Evolutionary conservation across 768 basidiomycete genomes (phyloP).

Genomic region (Jaapia argillacea): DNA sequence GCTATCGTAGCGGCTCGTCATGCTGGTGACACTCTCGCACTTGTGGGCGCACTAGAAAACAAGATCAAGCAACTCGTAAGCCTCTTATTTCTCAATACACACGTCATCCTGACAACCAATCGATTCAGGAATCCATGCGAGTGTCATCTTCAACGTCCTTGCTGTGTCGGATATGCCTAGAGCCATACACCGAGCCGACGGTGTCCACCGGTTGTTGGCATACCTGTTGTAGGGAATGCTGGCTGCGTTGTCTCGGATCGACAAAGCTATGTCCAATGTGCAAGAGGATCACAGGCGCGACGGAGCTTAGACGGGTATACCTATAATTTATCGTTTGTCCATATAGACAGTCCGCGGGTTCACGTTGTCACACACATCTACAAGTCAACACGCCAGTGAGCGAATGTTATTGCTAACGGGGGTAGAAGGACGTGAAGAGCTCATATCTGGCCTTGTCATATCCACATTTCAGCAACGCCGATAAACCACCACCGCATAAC

Average conservation of each 20-base stretch:
- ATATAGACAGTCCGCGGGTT: no score
- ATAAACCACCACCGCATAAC: slow-evolving; percentile 54
- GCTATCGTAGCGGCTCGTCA: slow-evolving; percentile 40
- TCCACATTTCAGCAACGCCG: slow-evolving; percentile 41
- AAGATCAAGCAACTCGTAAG: slow-evolving; percentile 44
- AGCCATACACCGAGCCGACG: slow-evolving; percentile 69
- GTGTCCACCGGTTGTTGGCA: slow-evolving; percentile 85
- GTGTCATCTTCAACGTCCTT: slow-evolving; percentile 31
- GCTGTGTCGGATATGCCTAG: slow-evolving; percentile 72
- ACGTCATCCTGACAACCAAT: slow-evolving; percentile 4
- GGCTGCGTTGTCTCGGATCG: slow-evolving; percentile 75
- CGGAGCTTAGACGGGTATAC: slow-evolving; percentile 70
- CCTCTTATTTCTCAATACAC: not conserved
- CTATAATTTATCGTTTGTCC: slow-evolving; percentile 26
- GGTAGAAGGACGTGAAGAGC: slow-evolving; percentile 14
- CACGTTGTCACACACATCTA: not conserved
- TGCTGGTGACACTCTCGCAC: slow-evolving; percentile 33
- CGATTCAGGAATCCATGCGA: slow-evolving; percentile 31
- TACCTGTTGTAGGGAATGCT: slow-evolving; percentile 74
- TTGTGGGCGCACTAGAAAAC: slow-evolving; percentile 47
- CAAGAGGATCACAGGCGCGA: slow-evolving; percentile 72
- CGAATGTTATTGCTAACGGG: not conserved
- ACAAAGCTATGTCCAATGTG: slow-evolving; percentile 83
- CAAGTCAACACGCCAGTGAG: slow-evolving; percentile 1
- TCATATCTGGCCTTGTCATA: slow-evolving; percentile 88